Evolutionary conservation across 2,329 filamentous ascomycete genomes (phyloP).

Genomic region (Aspergillus japonicus): DNA sequence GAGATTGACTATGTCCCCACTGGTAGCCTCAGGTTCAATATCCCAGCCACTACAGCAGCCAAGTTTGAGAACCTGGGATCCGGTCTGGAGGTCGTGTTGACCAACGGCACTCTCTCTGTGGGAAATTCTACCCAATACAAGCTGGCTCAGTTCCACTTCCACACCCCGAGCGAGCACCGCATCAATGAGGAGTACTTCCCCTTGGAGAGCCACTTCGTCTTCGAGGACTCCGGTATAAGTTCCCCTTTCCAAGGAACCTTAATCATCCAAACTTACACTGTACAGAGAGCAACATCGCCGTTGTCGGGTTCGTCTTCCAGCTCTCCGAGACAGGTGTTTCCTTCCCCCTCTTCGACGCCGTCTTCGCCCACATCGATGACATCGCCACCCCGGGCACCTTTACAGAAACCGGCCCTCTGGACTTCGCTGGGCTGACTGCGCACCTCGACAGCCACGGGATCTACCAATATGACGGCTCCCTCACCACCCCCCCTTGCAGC

Average conservation of each 20-base stretch:
- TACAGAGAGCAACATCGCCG: conserved; percentile 32
- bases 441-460: conserved; percentile 42
- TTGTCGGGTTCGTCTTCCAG: conserved; percentile 46
- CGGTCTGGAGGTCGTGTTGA: conserved; percentile 53
- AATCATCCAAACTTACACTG: neutral
- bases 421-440: conserved; percentile 44
- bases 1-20: conserved; percentile 18
- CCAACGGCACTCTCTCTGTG: conserved; percentile 47
- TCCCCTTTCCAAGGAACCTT: neutral
- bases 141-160: conserved; percentile 21
- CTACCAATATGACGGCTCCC: conserved; percentile 57
- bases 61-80: conserved; percentile 49
- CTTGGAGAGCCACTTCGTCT: conserved; percentile 49
- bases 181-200: conserved; percentile 2
- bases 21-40: conserved; percentile 21
- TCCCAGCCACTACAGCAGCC: conserved; percentile 20
- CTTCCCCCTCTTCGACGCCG: conserved; percentile 48
- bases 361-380: conserved; percentile 45
- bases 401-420: conserved; percentile 39
- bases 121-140: neutral
- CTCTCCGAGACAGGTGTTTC: conserved; percentile 37
- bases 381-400: conserved; percentile 43
- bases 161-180: conserved; percentile 7
- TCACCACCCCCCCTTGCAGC: conserved; percentile 63
- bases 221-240: conserved; percentile 46